A percentile compares a stretch with the other conserved stretches of the same genome.
These are phyloP conservation scores for Naumovozyma castellii DNA, from an alignment of 805 yeast genomes.

Conservation along the genomic window DNA sequence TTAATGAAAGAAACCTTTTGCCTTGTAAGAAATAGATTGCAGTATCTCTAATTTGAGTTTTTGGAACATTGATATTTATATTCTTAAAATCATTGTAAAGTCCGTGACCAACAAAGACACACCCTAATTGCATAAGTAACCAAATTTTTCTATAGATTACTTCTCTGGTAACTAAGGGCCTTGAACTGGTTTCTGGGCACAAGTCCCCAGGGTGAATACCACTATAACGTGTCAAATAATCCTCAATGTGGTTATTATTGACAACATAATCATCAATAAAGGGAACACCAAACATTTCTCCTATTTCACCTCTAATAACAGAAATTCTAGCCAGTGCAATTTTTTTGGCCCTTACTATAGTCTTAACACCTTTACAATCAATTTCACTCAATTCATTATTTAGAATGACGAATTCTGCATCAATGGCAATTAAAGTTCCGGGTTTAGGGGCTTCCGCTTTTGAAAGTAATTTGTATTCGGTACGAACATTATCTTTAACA, in stretches of 20 bases:
- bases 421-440: slow-evolving; percentile 81
- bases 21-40: slow-evolving; percentile 68
- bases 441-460: slow-evolving; percentile 59
- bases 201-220: slow-evolving; percentile 94
- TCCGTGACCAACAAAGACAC: slow-evolving; percentile 93
- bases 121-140: slow-evolving; percentile 81
- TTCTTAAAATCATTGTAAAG: slow-evolving; percentile 84
- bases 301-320: slow-evolving; percentile 64
- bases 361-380: slow-evolving; percentile 58
- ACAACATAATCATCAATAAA: slow-evolving; percentile 90
- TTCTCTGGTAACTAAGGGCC: slow-evolving; percentile 67
- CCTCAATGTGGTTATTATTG: slow-evolving; percentile 60
- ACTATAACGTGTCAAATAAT: slow-evolving; percentile 80
- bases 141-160: slow-evolving; percentile 83
- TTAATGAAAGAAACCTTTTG: slow-evolving; percentile 71
- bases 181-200: slow-evolving; percentile 54
- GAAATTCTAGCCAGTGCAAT: slow-evolving; percentile 83
- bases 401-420: slow-evolving; percentile 88
- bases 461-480: slow-evolving; percentile 63
- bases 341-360: slow-evolving; percentile 62
- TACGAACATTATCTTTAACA: slow-evolving; percentile 44
- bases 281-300: slow-evolving; percentile 58
- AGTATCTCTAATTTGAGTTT: slow-evolving; percentile 80
- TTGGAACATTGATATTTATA: slow-evolving; percentile 84
- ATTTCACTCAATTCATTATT: slow-evolving; percentile 74